Evolutionary conservation across 2,329 filamentous ascomycete species (phyloP), one percentile per base, ranked within the genome.

Genomic region (Knufia fluminis): DNA sequence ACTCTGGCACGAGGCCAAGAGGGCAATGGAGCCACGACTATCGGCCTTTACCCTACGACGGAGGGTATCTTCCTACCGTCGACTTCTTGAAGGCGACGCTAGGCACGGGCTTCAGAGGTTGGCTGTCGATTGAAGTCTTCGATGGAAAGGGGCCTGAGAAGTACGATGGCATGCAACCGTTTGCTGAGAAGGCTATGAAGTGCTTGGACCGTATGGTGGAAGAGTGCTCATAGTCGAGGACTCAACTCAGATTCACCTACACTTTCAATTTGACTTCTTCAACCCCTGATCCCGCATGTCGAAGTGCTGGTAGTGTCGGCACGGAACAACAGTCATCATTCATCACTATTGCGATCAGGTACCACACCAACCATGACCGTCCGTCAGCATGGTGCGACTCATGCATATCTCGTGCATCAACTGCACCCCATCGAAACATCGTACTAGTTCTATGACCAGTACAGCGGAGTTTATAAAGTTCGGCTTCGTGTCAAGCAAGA

Each of bases 11-110:
- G 38, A 65, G 80, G 24, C 79, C 84, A 0, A 69, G 82, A 28
- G 81, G 75, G 0, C 68, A 75, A 26, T 90, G 85, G 85, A 88
- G 83, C 58, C 79, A 84, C 64, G 79, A 82, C 54, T 83, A 78
- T 53, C 69, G 85, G 19, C 83, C 85, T 0, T 63, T 86, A 51
- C 83, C 84, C 0, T 86, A 79, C 56, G 75, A 82, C 50, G 81
- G 81, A 0, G 85, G 85, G 0, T 88, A 86, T 61, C 63, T 90
- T 31, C 85, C 83, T 0, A 75, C 86, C 20, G 71, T 75, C 9
- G 77, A 80, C 42, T 79, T 88, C 48, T 67, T 81, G 1, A 72
- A 69, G 52, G 83, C 83, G 2, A 82, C 89, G 1, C 61, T 87
- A 22, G 68, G 68, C 49, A 88, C 84, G 0, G 83, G 85, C 0